These are phyloP conservation scores for Backusella westeae DNA, from an alignment of 192 early-diverging fungal genomes.

Conservation along the genomic window DNA sequence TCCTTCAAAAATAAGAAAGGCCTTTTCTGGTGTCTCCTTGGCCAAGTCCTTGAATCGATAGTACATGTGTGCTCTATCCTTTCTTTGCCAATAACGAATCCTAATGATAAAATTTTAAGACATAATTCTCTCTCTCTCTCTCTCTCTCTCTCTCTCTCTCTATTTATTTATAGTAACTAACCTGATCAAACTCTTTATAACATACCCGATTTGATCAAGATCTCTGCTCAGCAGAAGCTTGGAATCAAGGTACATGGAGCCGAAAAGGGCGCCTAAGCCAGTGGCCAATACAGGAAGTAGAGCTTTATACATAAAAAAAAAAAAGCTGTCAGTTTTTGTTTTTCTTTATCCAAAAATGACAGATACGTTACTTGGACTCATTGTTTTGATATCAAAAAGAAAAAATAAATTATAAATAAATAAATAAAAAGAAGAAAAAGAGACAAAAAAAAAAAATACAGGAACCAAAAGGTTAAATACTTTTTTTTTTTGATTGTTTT, in stretches of 20 bases:
- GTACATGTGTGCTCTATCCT: slow-evolving; percentile 44
- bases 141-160: too few relatives aligned
- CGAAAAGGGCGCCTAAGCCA: slow-evolving; percentile 35
- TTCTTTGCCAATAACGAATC: slow-evolving; percentile 34
- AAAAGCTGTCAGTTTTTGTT: not conserved
- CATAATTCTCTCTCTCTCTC: too few relatives aligned
- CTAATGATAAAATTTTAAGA: not conserved
- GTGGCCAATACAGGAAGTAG: slow-evolving; percentile 18
- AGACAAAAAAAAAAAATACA: not conserved
- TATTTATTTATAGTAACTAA: not conserved
- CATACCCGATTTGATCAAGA: slow-evolving; percentile 27
- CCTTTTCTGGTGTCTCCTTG: slow-evolving; percentile 36
- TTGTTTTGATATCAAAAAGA: not conserved
- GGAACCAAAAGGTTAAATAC: not conserved
- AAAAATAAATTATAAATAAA: not conserved
- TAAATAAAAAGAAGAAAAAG: not conserved
- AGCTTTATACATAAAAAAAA: not conserved
- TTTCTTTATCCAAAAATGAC: not conserved
- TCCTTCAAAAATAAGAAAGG: slow-evolving; percentile 47
- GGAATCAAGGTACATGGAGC: slow-evolving; percentile 48
- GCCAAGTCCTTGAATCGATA: slow-evolving; percentile 47
- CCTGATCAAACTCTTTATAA: slow-evolving; percentile 8
- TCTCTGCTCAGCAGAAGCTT: slow-evolving; percentile 41
- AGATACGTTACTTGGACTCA: not conserved
- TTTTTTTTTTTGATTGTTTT: not conserved